These are phyloP conservation scores for Sporothrix brunneoviolacea DNA, from an alignment of 2,329 filamentous ascomycete species.

Conservation along the genomic window DNA sequence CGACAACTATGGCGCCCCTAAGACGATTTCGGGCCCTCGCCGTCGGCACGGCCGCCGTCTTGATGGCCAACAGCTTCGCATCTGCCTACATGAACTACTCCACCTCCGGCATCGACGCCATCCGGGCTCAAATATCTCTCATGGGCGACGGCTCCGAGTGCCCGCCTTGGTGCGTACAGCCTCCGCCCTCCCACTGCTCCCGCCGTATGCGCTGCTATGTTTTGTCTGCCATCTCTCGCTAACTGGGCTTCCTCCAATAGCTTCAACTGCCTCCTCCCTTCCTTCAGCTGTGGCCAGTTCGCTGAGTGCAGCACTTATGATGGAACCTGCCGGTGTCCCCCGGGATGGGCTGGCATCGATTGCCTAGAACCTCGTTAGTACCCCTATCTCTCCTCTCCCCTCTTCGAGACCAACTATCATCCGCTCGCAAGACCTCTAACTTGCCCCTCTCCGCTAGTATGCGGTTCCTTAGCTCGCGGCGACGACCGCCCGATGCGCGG, in stretches of 20 bases:
- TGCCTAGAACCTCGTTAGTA: constrained; percentile 70
- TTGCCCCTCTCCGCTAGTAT: constrained; percentile 45
- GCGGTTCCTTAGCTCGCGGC: constrained; percentile 79
- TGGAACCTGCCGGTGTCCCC: constrained; percentile 86
- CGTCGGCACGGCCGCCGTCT: constrained; percentile 36
- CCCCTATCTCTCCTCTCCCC: neutral
- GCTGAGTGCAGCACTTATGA: constrained; percentile 82
- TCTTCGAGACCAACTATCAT: neutral
- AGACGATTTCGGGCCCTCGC: constrained; percentile 32
- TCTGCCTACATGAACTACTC: constrained; percentile 44
- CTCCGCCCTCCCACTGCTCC: no score
- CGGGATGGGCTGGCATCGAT: constrained; percentile 90
- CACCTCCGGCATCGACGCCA: constrained; percentile 49
- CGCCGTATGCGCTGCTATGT: no score
- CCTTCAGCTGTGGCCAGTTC: constrained; percentile 86
- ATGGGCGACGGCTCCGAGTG: constrained; percentile 70
- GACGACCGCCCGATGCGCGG: constrained; percentile 70
- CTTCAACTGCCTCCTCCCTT: constrained; percentile 96
- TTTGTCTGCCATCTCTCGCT: neutral
- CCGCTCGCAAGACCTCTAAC: neutral
- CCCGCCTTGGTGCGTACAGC: constrained; percentile 62
- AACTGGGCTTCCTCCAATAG: constrained; percentile 37
- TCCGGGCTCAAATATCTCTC: constrained; percentile 60
- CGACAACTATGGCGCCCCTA: constrained; percentile 20
- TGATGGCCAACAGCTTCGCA: constrained; percentile 24